Percentiles rank a stretch among this genome's conserved stretches.
These are phyloP conservation scores for Penicillium sp. DNA, from an alignment of 2,329 filamentous ascomycete genomes.

Conservation along the genomic window DNA sequence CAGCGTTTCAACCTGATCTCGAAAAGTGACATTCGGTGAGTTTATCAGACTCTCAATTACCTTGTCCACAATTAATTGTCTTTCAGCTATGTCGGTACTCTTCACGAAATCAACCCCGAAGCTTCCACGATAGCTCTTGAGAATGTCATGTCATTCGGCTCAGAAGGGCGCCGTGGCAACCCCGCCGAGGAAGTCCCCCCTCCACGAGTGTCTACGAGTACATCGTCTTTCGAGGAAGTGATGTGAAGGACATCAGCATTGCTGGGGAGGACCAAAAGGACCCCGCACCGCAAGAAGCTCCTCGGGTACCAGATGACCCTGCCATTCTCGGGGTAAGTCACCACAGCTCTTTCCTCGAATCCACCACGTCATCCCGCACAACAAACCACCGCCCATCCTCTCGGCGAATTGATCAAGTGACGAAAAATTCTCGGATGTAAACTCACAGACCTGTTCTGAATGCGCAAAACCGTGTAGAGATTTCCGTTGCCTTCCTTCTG, in stretches of 20 bases:
- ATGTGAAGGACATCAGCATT: constrained; percentile 96
- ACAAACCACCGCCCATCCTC: constrained; percentile 7
- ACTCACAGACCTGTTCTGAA: constrained; percentile 73
- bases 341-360: constrained; percentile 10
- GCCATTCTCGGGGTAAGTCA: constrained; percentile 93
- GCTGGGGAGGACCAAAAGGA: constrained; percentile 74
- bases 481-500: constrained; percentile 99
- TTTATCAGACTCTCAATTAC: constrained; percentile 24
- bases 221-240: constrained; percentile 96
- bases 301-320: constrained; percentile 85
- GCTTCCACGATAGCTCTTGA: constrained; percentile 95
- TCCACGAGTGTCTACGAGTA: constrained; percentile 94
- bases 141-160: constrained; percentile 91
- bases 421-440: constrained; percentile 99
- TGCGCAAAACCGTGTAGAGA: constrained; percentile 95
- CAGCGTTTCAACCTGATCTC: constrained; percentile 95
- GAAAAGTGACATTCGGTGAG: constrained; percentile 93
- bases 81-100: constrained; percentile 83
- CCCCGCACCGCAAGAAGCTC: constrained; percentile 71
- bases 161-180: constrained; percentile 80
- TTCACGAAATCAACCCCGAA: constrained; percentile 98
- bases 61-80: constrained; percentile 36
- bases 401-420: constrained; percentile 42
- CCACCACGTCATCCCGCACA: not conserved
- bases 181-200: constrained; percentile 79